Percentiles rank a stretch among this genome's conserved stretches.
phyloP scores from a whole-genome alignment of 306 rosid species.

The Hylodesmum podocarpum region DNA sequence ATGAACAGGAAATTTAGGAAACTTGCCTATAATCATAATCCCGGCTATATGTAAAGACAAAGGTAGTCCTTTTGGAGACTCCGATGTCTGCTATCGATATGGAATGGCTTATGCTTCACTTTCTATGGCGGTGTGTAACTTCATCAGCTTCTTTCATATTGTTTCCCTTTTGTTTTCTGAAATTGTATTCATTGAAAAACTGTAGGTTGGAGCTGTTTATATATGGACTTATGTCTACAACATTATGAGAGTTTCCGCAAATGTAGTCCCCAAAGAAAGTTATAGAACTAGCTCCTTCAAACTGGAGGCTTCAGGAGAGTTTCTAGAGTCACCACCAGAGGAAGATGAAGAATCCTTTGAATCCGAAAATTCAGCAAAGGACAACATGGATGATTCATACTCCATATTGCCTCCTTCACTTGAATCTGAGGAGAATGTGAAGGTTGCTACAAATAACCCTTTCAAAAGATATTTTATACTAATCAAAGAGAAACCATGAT shows the following conservation, averaged over 20 bases:
- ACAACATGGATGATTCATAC: slow-evolving; percentile 36
- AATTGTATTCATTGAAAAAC: slow-evolving; percentile 4
- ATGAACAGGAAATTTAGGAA: slow-evolving; percentile 54
- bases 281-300: slow-evolving; percentile 10
- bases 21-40: slow-evolving; percentile 52
- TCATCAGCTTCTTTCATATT: slow-evolving; percentile 23
- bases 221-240: slow-evolving; percentile 86
- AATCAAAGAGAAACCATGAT: neutral
- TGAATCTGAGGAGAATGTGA: slow-evolving; percentile 27
- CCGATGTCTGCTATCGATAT: slow-evolving; percentile 45
- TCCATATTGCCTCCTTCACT: slow-evolving; percentile 32
- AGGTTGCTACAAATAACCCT: slow-evolving; percentile 38
- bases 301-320: slow-evolving; percentile 26
- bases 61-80: slow-evolving; percentile 55
- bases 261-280: slow-evolving; percentile 14
- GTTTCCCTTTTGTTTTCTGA: slow-evolving; percentile 13
- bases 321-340: slow-evolving; percentile 18
- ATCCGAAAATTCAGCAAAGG: slow-evolving; percentile 33
- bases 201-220: slow-evolving; percentile 68
- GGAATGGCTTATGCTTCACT: slow-evolving; percentile 59
- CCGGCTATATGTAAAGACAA: slow-evolving; percentile 55
- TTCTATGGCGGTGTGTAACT: slow-evolving; percentile 55
- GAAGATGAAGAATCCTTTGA: slow-evolving; percentile 32
- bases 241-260: slow-evolving; percentile 67
- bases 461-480: slow-evolving; percentile 2